Base-by-base conservation (phyloP, 192 early-diverging fungal genomes). In the Entomortierella parvispora region DNA sequence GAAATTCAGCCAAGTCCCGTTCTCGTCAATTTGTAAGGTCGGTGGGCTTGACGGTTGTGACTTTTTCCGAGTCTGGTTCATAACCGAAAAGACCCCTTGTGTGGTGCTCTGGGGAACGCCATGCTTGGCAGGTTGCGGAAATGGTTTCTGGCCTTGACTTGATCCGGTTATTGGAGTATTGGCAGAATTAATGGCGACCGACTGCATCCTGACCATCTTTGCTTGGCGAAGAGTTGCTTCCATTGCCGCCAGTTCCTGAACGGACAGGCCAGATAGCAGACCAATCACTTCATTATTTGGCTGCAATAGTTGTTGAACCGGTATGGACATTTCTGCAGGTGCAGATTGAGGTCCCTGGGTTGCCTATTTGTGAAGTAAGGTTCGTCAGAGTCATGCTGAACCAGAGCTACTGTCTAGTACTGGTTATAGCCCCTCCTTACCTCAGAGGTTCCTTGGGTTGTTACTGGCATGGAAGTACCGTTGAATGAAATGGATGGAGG, bases 1-100 rank as follows among this genome's bases (percentile, higher is more conserved):
- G 63, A 93, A 93, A 25, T 72, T 79, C n/a, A 93, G 83, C 87
- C 87, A 93, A 48, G 90, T 84, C 10, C 90, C 76, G 5, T 86
- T 89, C 40, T 91, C 85, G 17, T 48, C 62, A 15, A 66, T 23
- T 46, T 75, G 64, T 10, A 81, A 65, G 20, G 58, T 25, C 5
- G 82, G 80, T 53, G 81, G 81, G 11, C 33, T 37, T n/a, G 60
- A 49, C 12, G 67, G 53, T 20, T 51, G 54, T 25, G 54, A 48
- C 51, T 54, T 51, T 26, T 61, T 67, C 32, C 58, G 34, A 6
- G 48, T 28, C 2, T 57, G 31, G 44, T 52, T 52, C 25, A 59
- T 45, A 9, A 59, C 58, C 2, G 37, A 40, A 9, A 40, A 40
- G 37, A 40, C 7, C 5, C 37, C 37, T 12, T 40, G 37, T 40